phyloP scores from a whole-genome alignment of 805 yeast species.

The Pichia paraexigua region DNA sequence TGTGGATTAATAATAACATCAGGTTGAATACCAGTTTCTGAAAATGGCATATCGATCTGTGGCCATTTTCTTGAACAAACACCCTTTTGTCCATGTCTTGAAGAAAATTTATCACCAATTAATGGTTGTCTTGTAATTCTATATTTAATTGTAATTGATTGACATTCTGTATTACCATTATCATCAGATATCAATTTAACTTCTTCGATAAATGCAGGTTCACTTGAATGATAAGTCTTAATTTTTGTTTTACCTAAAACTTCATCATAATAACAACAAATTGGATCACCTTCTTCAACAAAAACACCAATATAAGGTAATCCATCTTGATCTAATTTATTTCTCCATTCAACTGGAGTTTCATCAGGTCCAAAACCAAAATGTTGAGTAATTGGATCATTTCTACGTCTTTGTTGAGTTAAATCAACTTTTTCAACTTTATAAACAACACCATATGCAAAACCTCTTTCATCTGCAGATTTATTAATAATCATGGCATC shows the following conservation, averaged over 20 bases:
- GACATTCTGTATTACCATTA: conserved; percentile 67
- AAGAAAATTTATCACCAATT: conserved; percentile 96
- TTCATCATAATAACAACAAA: conserved; percentile 88
- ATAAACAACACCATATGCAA: conserved; percentile 94
- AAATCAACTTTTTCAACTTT: conserved; percentile 91
- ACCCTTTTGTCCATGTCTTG: conserved; percentile 98
- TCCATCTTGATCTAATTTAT: conserved; percentile 85
- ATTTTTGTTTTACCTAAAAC: conserved; percentile 83
- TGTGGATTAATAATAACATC: conserved; percentile 97
- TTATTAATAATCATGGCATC: conserved; percentile 98
- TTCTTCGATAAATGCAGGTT: conserved; percentile 92
- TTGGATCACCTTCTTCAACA: conserved; percentile 93
- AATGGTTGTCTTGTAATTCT: conserved; percentile 87
- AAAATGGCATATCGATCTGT: conserved; percentile 91
- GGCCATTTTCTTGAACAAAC: conserved; percentile 99
- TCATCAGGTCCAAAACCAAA: conserved; percentile 91
- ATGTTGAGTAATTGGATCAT: conserved; percentile 91
- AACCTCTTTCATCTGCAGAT: conserved; percentile 96
- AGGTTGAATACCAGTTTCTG: conserved; percentile 94
- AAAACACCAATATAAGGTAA: conserved; percentile 81
- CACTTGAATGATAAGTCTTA: conserved; percentile 87
- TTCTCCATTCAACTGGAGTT: conserved; percentile 89
- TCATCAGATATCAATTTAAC: conserved; percentile 90
- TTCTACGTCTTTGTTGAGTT: conserved; percentile 67
- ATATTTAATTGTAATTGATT: conserved; percentile 77